Conservation (phyloP, 208 protist genomes). For the Trypanosoma avium region DNA sequence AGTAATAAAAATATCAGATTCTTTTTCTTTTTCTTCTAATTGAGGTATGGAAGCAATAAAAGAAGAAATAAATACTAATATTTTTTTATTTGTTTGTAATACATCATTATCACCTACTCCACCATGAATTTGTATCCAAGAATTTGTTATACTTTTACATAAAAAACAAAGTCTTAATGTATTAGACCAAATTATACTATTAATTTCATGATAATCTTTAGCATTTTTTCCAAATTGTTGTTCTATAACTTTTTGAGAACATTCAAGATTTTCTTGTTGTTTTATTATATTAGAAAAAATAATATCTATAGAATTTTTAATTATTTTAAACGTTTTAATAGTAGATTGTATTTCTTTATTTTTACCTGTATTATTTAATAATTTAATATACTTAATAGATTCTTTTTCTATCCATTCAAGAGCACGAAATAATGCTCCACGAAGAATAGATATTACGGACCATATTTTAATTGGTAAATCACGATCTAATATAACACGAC, state of each 20-base stretch:
- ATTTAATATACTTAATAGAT: slow-evolving; percentile 5
- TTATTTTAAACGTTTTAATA: slow-evolving; percentile 16
- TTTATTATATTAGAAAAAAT: slow-evolving; percentile 40
- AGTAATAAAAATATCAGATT: slow-evolving; percentile 39
- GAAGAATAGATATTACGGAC: slow-evolving; percentile 38
- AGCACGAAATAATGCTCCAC: slow-evolving; percentile 55
- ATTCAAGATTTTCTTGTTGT: slow-evolving; percentile 49
- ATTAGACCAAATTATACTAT: slow-evolving; percentile 48
- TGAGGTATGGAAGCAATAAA: slow-evolving; percentile 41
- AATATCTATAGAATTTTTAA: slow-evolving; percentile 36
- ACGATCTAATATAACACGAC: slow-evolving; percentile 48
- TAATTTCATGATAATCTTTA: slow-evolving; percentile 44
- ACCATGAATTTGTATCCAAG: slow-evolving; percentile 60
- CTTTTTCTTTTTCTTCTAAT: slow-evolving; percentile 30
- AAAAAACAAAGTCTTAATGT: slow-evolving; percentile 60
- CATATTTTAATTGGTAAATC: slow-evolving; percentile 57
- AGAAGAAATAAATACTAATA: slow-evolving; percentile 57
- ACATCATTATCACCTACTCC: slow-evolving; percentile 41
- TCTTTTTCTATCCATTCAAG: slow-evolving; percentile 42
- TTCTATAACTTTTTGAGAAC: slow-evolving; percentile 28
- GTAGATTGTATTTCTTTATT: slow-evolving; percentile 8
- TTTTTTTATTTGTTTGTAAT: slow-evolving; percentile 28
- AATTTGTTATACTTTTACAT: slow-evolving; percentile 44
- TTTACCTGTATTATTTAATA: not conserved
- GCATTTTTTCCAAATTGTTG: slow-evolving; percentile 48